phyloP scores from a whole-genome alignment of 129 eudicot genomes.

The Helichrysum umbraculigerum region DNA sequence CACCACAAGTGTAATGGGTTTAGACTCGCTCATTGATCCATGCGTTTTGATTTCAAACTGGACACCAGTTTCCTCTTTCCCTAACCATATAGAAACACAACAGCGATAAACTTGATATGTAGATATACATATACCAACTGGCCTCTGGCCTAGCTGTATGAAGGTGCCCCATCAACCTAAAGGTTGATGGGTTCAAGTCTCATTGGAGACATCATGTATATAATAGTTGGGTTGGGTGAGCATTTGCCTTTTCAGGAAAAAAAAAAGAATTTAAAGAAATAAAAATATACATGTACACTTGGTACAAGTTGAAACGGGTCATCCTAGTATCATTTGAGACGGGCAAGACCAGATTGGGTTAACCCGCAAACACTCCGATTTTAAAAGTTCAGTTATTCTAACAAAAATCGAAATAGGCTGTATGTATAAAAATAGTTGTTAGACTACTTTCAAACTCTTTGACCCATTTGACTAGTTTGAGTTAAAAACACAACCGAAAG shows the following conservation, averaged over 20 bases:
- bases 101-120: neutral
- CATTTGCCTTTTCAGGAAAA: no score
- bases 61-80: conserved; percentile 76
- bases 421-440: no score
- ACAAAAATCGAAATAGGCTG: neutral
- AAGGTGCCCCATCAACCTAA: neutral
- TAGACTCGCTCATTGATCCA: conserved; percentile 39
- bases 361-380: neutral
- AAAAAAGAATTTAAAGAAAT: no score
- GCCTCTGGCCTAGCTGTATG: neutral
- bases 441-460: neutral
- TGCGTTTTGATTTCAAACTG: conserved; percentile 88
- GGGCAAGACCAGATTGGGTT: neutral
- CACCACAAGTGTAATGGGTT: conserved; percentile 75
- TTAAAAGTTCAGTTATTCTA: neutral
- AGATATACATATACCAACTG: neutral
- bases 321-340: no score
- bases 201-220: neutral
- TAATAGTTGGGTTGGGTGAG: no score
- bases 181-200: neutral
- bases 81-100: conserved; percentile 33
- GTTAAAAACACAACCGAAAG: neutral
- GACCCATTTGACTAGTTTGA: neutral
- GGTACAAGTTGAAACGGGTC: no score
- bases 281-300: no score